Evolutionary conservation across 1,139 yeast genomes (phyloP).

Genomic region (Komagataea norvegica): DNA sequence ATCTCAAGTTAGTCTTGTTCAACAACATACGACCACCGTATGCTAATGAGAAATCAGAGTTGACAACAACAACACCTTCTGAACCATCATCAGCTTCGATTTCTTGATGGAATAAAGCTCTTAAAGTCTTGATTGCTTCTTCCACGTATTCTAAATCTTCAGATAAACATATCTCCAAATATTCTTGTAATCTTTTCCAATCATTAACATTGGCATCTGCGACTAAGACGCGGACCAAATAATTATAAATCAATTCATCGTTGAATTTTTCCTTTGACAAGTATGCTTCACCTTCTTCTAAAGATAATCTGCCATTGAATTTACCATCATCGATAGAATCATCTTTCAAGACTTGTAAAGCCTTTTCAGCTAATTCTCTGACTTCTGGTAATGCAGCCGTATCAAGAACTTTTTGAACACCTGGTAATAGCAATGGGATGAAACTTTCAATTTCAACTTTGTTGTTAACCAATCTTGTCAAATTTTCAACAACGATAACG

Average conservation of each 20-base stretch:
- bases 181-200: slow-evolving; percentile 69
- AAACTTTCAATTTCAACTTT: slow-evolving; percentile 85
- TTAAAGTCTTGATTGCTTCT: slow-evolving; percentile 48
- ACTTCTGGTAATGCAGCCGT: slow-evolving; percentile 96
- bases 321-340: slow-evolving; percentile 61
- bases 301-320: slow-evolving; percentile 69
- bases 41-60: slow-evolving; percentile 92
- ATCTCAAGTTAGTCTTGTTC: slow-evolving; percentile 83
- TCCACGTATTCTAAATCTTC: slow-evolving; percentile 41
- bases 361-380: slow-evolving; percentile 87
- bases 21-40: slow-evolving; percentile 96
- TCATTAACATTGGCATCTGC: slow-evolving; percentile 87
- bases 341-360: slow-evolving; percentile 71
- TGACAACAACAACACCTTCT: slow-evolving; percentile 85
- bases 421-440: slow-evolving; percentile 84
- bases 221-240: slow-evolving; percentile 53
- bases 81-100: slow-evolving; percentile 50
- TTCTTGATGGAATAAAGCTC: slow-evolving; percentile 62
- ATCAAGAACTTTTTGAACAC: slow-evolving; percentile 79
- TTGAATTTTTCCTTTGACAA: slow-evolving; percentile 36
- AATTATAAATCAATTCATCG: slow-evolving; percentile 33
- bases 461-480: slow-evolving; percentile 92
- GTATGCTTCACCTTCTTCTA: slow-evolving; percentile 49
- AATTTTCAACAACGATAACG: slow-evolving; percentile 91
- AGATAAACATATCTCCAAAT: slow-evolving; percentile 43